These are phyloP conservation scores for Erigeron canadensis DNA, from an alignment of 129 eudicot genomes.

Conservation along the genomic window DNA sequence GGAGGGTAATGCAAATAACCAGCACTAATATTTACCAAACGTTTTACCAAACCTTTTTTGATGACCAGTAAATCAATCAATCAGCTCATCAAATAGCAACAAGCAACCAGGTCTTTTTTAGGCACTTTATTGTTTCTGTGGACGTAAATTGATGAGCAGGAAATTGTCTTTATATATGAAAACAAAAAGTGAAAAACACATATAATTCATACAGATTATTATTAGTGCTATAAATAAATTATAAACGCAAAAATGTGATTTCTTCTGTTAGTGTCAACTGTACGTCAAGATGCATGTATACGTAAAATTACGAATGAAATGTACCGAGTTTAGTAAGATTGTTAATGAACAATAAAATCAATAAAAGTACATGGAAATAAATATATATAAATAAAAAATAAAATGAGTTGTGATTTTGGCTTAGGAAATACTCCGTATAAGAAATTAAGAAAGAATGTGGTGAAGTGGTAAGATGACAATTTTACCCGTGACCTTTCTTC, in stretches of 20 bases:
- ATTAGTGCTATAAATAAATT: too few species aligned
- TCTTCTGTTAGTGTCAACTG: too few species aligned
- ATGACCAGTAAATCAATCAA: background rate
- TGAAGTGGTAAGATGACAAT: background rate
- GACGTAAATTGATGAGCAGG: background rate
- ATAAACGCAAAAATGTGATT: too few species aligned
- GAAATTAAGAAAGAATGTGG: background rate
- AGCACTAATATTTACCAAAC: constrained; percentile 10
- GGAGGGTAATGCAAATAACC: constrained; percentile 3
- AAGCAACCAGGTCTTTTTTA: background rate
- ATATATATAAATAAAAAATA: background rate
- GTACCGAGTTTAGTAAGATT: too few species aligned
- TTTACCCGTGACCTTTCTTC: background rate
- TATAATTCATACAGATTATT: too few species aligned
- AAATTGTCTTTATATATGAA: background rate
- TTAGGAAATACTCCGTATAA: background rate
- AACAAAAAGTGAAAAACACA: background rate
- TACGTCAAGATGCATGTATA: too few species aligned
- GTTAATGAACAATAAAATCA: too few species aligned
- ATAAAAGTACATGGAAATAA: too few species aligned
- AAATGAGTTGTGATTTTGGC: background rate
- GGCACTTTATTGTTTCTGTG: background rate
- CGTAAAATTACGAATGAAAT: too few species aligned
- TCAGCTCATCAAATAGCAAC: constrained; percentile 18
- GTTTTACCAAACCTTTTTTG: constrained; percentile 11